These are phyloP conservation scores for Aspergillus amoenus DNA, from an alignment of 2,329 filamentous ascomycete genomes.

Conservation along the genomic window DNA sequence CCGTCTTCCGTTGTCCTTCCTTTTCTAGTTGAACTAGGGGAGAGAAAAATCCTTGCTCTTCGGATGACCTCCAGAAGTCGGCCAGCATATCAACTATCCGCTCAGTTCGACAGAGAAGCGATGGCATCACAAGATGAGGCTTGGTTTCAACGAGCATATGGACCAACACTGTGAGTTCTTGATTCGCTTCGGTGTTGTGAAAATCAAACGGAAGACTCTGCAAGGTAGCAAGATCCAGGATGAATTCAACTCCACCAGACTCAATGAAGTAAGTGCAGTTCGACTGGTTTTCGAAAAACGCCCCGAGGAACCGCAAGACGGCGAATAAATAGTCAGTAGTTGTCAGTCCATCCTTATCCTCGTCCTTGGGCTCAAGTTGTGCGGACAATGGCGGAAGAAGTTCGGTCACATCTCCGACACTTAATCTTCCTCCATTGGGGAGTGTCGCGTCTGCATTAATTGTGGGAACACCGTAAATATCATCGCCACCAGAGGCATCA, in stretches of 20 bases:
- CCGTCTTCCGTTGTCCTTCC: constrained; percentile 17
- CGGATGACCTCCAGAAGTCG: constrained; percentile 57
- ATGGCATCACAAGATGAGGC: constrained; percentile 77
- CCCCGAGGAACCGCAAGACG: constrained; percentile 71
- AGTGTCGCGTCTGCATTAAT: constrained; percentile 29
- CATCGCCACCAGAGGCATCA: constrained; percentile 23
- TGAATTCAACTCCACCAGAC: constrained; percentile 74
- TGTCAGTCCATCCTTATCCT: constrained; percentile 51
- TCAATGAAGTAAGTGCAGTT: constrained; percentile 75
- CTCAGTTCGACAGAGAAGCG: constrained; percentile 73
- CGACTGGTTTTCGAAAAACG: constrained; percentile 72
- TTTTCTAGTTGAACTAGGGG: constrained; percentile 52
- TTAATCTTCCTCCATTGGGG: constrained; percentile 39
- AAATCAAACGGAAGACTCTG: constrained; percentile 77
- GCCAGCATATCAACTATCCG: constrained; percentile 66
- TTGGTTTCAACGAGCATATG: constrained; percentile 77
- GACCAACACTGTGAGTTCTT: constrained; percentile 71
- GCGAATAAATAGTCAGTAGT: constrained; percentile 72
- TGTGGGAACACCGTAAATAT: constrained; percentile 26
- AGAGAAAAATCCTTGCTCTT: constrained; percentile 66
- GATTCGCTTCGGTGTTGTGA: constrained; percentile 64
- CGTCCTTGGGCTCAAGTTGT: constrained; percentile 47
- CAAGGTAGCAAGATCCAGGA: constrained; percentile 80
- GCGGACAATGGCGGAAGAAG: constrained; percentile 25
- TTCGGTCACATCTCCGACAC: constrained; percentile 29